A percentile compares a stretch with the other conserved stretches of the same genome.
phyloP scores from a whole-genome alignment of 306 rosid species.

The Vigna reflexopilosa region DNA sequence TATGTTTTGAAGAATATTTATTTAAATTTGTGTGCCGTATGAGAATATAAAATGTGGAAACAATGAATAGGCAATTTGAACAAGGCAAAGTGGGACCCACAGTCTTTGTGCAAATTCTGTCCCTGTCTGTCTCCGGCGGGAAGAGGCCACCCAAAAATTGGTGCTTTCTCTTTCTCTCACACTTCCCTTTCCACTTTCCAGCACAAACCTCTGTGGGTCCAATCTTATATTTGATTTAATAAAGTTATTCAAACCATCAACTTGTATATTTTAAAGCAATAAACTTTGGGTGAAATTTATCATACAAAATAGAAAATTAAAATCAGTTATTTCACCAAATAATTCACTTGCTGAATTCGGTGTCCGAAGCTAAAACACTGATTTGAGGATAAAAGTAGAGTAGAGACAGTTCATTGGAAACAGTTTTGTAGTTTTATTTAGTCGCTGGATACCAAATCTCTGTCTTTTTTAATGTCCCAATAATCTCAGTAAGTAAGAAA shows the following conservation, averaged over 20 bases:
- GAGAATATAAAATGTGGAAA: slow-evolving; percentile 27
- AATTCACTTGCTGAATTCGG: neutral
- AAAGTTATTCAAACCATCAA: neutral
- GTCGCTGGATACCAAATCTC: neutral
- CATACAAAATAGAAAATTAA: neutral
- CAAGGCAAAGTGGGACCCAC: slow-evolving; percentile 34
- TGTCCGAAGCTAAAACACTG: neutral
- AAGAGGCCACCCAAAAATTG: slow-evolving; percentile 47
- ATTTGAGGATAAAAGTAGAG: neutral
- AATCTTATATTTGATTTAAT: slow-evolving; percentile 10
- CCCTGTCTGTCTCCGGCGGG: slow-evolving; percentile 49
- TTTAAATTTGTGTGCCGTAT: neutral
- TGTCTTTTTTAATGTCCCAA: neutral
- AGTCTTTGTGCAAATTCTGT: slow-evolving; percentile 31
- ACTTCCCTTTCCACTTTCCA: slow-evolving; percentile 31
- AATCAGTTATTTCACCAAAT: neutral
- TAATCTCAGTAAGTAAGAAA: neutral
- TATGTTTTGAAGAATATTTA: neutral
- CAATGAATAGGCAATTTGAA: slow-evolving; percentile 31
- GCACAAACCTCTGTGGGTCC: slow-evolving; percentile 20
- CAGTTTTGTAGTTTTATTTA: neutral
- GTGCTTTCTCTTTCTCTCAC: neutral
- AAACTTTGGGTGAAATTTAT: neutral
- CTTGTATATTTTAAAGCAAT: neutral
- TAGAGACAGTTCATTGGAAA: neutral